Percentiles rank a stretch among this genome's conserved stretches.
Evolutionary conservation across 2,329 filamentous ascomycete genomes (phyloP).

Genomic region (Dryadomyces quercivorus): DNA sequence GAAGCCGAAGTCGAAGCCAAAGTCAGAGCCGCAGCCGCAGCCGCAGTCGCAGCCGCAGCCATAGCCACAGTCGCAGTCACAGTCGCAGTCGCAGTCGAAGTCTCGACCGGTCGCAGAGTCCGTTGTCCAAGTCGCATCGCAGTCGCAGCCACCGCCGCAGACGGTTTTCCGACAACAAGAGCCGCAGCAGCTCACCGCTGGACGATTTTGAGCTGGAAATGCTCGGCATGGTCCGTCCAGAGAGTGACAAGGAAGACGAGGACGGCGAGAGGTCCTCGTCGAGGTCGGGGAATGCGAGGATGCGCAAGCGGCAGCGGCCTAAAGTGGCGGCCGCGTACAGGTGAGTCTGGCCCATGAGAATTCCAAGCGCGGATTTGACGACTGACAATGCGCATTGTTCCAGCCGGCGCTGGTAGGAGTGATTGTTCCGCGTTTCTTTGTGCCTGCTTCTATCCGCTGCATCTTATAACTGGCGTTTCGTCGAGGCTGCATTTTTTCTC

Average conservation of each 20-base stretch:
- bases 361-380: too few relatives aligned
- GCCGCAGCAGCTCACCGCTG: conserved; percentile 13
- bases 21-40: background rate
- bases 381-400: too few relatives aligned
- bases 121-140: background rate
- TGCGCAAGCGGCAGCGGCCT: conserved; percentile 4
- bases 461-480: too few relatives aligned
- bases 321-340: conserved; percentile 8
- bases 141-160: background rate
- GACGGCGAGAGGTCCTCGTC: background rate
- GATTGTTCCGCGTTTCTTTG: too few relatives aligned
- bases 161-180: background rate
- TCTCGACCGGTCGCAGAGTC: background rate
- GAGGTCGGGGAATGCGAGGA: background rate
- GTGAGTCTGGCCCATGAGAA: background rate
- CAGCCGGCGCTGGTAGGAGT: too few relatives aligned
- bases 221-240: conserved; percentile 15
- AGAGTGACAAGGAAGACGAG: background rate
- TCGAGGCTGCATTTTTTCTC: too few relatives aligned
- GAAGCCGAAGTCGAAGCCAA: background rate
- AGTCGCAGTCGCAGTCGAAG: conserved; percentile 2
- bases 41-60: background rate
- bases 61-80: background rate
- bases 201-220: conserved; percentile 14
- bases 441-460: too few relatives aligned